phyloP scores from a whole-genome alignment of 495 filamentous ascomycete genomes.

The Podospora pseudocomata region DNA sequence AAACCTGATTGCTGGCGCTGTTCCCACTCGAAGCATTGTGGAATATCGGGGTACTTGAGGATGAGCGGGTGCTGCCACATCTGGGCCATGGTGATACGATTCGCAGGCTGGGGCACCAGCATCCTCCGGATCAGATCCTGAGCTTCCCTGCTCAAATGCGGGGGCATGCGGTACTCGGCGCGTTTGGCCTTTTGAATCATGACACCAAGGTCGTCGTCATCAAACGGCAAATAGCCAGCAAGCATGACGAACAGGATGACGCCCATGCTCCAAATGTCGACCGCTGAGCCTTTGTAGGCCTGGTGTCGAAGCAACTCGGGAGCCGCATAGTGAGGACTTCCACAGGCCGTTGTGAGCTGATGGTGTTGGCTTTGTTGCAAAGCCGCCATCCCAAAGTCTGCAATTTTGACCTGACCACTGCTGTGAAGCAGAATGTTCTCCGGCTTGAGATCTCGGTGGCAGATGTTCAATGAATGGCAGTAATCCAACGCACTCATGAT shows the following conservation, averaged over 20 bases:
- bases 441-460: slow-evolving; percentile 93
- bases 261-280: slow-evolving; percentile 93
- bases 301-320: slow-evolving; percentile 76
- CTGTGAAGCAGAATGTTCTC: slow-evolving; percentile 89
- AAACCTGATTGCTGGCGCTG: slow-evolving; percentile 15
- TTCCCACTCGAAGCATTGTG: slow-evolving; percentile 44
- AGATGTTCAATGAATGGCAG: slow-evolving; percentile 89
- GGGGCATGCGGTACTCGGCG: slow-evolving; percentile 69
- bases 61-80: slow-evolving; percentile 85
- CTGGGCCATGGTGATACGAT: slow-evolving; percentile 68
- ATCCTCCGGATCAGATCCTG: slow-evolving; percentile 73
- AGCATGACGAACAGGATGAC: slow-evolving; percentile 85
- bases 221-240: slow-evolving; percentile 76
- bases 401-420: slow-evolving; percentile 75
- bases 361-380: slow-evolving; percentile 71
- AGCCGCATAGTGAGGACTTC: slow-evolving; percentile 93
- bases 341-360: slow-evolving; percentile 81
- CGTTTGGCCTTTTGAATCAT: slow-evolving; percentile 65
- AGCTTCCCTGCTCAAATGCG: slow-evolving; percentile 64
- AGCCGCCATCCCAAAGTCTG: slow-evolving; percentile 97
- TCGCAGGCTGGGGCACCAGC: slow-evolving; percentile 65
- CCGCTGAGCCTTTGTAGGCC: slow-evolving; percentile 74
- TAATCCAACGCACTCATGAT: slow-evolving; percentile 88
- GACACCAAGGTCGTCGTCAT: slow-evolving; percentile 54
- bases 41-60: slow-evolving; percentile 70